phyloP scores from a whole-genome alignment of 352 stramenopile genomes.

The Paralagenidium karlingii region DNA sequence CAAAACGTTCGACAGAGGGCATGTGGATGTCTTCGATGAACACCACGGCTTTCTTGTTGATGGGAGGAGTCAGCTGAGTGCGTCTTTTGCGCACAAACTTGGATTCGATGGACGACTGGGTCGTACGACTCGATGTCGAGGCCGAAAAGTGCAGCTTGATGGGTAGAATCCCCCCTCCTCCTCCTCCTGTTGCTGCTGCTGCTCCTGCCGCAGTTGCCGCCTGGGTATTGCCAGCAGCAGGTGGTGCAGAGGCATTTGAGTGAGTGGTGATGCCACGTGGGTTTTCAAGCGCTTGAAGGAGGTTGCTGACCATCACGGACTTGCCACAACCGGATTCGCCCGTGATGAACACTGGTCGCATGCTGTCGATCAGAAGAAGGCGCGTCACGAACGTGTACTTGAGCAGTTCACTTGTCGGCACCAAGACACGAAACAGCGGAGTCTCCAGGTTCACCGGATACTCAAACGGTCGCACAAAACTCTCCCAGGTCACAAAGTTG shows the following conservation, averaged over 20 bases:
- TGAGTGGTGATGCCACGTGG: slow-evolving; percentile 2
- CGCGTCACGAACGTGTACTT: slow-evolving; percentile 50
- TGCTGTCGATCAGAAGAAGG: slow-evolving; percentile 38
- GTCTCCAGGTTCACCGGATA: slow-evolving; percentile 9
- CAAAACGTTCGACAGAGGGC: slow-evolving; percentile 55
- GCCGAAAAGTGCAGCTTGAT: slow-evolving; percentile 78
- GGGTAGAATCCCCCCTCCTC: slow-evolving; percentile 23
- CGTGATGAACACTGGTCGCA: slow-evolving; percentile 75
- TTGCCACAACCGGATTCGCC: slow-evolving; percentile 84
- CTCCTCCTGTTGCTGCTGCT: too few species aligned
- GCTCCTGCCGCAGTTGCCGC: too few species aligned
- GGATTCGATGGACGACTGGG: slow-evolving; percentile 78
- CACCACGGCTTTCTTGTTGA: slow-evolving; percentile 54
- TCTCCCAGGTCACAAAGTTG: slow-evolving; percentile 50
- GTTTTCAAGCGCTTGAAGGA: slow-evolving; percentile 28
- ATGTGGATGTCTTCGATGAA: slow-evolving; percentile 91
- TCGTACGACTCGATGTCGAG: slow-evolving; percentile 69
- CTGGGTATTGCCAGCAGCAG: slow-evolving; percentile 4
- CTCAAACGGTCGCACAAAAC: slow-evolving; percentile 1
- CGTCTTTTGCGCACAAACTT: slow-evolving; percentile 89
- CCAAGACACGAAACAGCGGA: slow-evolving; percentile 37
- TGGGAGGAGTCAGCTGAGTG: slow-evolving; percentile 79
- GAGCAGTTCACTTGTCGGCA: slow-evolving; percentile 49
- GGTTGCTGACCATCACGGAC: slow-evolving; percentile 65
- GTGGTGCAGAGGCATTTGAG: slow-evolving; percentile 7